Percentiles rank a stretch among this genome's conserved stretches.
Evolutionary conservation across 371 early-diverging fungal species (phyloP).

Genomic region (Mortierella sp.): DNA sequence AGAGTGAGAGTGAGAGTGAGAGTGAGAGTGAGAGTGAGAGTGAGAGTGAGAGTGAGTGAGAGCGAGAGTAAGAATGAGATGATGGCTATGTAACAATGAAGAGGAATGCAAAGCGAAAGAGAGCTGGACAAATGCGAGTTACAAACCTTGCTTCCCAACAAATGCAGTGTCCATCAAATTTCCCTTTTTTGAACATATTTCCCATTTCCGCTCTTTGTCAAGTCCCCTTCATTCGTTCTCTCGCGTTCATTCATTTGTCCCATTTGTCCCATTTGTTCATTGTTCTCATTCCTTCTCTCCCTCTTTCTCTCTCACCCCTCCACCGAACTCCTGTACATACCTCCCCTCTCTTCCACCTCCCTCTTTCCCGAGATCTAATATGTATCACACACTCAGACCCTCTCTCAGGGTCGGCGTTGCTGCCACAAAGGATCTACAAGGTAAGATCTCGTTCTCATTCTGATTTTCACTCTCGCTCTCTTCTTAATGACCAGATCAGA

Average conservation of each 20-base stretch:
- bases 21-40: too few species aligned
- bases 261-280: background rate
- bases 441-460: conserved; percentile 18
- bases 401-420: conserved; percentile 42
- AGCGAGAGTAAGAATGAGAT: background rate
- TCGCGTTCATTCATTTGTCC: background rate
- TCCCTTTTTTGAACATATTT: conserved; percentile 9
- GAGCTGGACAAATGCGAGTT: too few species aligned
- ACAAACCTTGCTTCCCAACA: too few species aligned
- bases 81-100: background rate
- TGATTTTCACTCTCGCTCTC: conserved; percentile 1
- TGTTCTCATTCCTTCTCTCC: background rate
- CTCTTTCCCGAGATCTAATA: background rate
- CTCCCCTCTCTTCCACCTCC: background rate
- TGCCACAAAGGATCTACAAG: conserved; percentile 24
- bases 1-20: too few species aligned
- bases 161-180: background rate
- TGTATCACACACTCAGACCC: conserved; percentile 46
- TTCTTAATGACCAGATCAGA: background rate
- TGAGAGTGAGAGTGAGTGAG: background rate
- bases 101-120: background rate
- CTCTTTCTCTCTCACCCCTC: too few species aligned
- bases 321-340: background rate
- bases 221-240: too few species aligned
- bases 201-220: background rate